These are phyloP conservation scores for Parmelia sp. DNA, from an alignment of 495 filamentous ascomycete genomes.

Conservation along the genomic window DNA sequence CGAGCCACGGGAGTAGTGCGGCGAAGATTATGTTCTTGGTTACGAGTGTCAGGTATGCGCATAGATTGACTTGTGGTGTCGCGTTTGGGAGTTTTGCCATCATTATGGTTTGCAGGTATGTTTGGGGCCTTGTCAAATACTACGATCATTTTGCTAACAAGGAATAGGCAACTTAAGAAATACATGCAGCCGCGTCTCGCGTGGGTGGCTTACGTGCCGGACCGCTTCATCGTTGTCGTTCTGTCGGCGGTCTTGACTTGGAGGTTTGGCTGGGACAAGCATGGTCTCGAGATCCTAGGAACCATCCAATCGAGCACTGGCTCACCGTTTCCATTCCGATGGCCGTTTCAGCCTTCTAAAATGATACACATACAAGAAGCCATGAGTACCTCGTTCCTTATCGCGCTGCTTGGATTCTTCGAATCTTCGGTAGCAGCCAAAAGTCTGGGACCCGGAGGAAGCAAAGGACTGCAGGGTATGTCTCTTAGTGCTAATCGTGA, in stretches of 20 bases:
- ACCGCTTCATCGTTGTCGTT: conserved; percentile 87
- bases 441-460: conserved; percentile 60
- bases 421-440: conserved; percentile 98
- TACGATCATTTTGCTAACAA: conserved; percentile 23
- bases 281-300: conserved; percentile 79
- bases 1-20: conserved; percentile 76
- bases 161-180: conserved; percentile 65
- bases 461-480: conserved; percentile 64
- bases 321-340: conserved; percentile 64
- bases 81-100: conserved; percentile 73
- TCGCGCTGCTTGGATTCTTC: conserved; percentile 94
- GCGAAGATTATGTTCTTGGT: conserved; percentile 78
- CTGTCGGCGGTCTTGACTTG: conserved; percentile 76
- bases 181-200: conserved; percentile 75
- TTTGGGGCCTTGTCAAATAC: conserved; percentile 7
- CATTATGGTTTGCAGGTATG: conserved; percentile 78
- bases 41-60: conserved; percentile 54
- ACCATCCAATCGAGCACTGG: conserved; percentile 64
- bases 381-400: conserved; percentile 86
- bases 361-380: conserved; percentile 79
- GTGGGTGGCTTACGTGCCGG: conserved; percentile 80
- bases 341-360: conserved; percentile 69
- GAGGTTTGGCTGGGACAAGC: conserved; percentile 69
- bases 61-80: conserved; percentile 67
- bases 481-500: conserved; percentile 87